These are phyloP conservation scores for Fusarium decemcellulare DNA, from an alignment of 2,329 filamentous ascomycete species.

Conservation along the genomic window DNA sequence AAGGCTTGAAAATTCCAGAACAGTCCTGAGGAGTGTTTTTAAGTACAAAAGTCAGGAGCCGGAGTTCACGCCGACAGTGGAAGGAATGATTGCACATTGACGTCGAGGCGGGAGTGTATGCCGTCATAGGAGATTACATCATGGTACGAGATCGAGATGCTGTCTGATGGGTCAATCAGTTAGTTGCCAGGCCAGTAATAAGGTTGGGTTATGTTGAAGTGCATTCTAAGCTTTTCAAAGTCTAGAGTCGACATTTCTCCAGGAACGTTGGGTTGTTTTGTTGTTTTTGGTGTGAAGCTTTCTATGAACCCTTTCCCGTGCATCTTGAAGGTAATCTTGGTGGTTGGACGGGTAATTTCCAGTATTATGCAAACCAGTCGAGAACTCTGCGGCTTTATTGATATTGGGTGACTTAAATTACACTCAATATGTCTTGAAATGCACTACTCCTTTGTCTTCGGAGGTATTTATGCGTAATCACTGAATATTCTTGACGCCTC, in stretches of 20 bases:
- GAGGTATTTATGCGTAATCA: too few species aligned
- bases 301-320: neutral
- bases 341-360: neutral
- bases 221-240: neutral
- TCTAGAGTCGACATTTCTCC: slow-evolving; percentile 20
- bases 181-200: slow-evolving; percentile 1
- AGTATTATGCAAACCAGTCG: neutral
- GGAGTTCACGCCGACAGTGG: neutral
- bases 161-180: slow-evolving; percentile 7
- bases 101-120: slow-evolving; percentile 43
- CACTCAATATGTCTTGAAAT: too few species aligned
- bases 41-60: slow-evolving; percentile 15
- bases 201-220: neutral
- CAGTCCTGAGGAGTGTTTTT: slow-evolving; percentile 5
- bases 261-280: slow-evolving; percentile 9
- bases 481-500: too few species aligned
- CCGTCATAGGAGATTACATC: slow-evolving; percentile 49
- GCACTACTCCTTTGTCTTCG: too few species aligned
- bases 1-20: slow-evolving; percentile 8
- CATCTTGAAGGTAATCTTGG: neutral
- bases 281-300: slow-evolving; percentile 20
- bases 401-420: too few species aligned
- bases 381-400: too few species aligned
- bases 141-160: slow-evolving; percentile 40
- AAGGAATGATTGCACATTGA: slow-evolving; percentile 42